Evolutionary conservation across 2,329 filamentous ascomycete genomes (phyloP).

Genomic region (Fusarium pilosicola): DNA sequence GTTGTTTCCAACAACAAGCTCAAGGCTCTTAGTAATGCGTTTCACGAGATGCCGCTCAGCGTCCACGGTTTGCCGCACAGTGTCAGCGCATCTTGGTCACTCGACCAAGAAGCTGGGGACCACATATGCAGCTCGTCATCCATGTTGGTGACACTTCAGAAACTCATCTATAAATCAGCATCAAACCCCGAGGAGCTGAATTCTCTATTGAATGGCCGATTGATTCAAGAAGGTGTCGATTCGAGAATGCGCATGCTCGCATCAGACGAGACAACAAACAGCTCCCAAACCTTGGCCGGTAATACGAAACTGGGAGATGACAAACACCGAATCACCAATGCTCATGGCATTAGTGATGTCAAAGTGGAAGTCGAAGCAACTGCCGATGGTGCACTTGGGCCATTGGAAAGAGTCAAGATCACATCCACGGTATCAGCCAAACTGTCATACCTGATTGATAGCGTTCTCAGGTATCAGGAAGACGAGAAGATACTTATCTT

Average conservation of each 20-base stretch:
- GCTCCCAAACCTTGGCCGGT: slow-evolving; percentile 49
- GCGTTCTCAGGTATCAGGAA: slow-evolving; percentile 72
- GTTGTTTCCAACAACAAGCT: slow-evolving; percentile 67
- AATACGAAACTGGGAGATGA: slow-evolving; percentile 57
- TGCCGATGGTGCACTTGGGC: slow-evolving; percentile 47
- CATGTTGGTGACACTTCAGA: slow-evolving; percentile 64
- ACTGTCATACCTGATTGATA: slow-evolving; percentile 83
- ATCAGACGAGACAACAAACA: slow-evolving; percentile 14
- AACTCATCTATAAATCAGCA: slow-evolving; percentile 58
- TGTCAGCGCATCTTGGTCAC: slow-evolving; percentile 72
- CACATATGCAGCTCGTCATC: slow-evolving; percentile 60
- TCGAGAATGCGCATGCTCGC: slow-evolving; percentile 49
- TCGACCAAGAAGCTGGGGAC: slow-evolving; percentile 65
- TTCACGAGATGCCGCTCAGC: slow-evolving; percentile 82
- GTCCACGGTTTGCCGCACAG: slow-evolving; percentile 73
- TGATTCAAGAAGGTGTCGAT: slow-evolving; percentile 52
- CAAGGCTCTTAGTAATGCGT: slow-evolving; percentile 73
- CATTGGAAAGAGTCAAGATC: slow-evolving; percentile 69
- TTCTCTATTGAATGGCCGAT: slow-evolving; percentile 58
- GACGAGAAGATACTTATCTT: slow-evolving; percentile 91
- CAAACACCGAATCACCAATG: slow-evolving; percentile 47
- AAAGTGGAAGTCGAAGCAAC: slow-evolving; percentile 37
- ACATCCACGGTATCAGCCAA: slow-evolving; percentile 89
- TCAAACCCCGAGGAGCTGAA: slow-evolving; percentile 57
- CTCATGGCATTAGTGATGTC: slow-evolving; percentile 42